These are phyloP conservation scores for Saturnispora ahearnii DNA, from an alignment of 805 yeast species.

Conservation along the genomic window DNA sequence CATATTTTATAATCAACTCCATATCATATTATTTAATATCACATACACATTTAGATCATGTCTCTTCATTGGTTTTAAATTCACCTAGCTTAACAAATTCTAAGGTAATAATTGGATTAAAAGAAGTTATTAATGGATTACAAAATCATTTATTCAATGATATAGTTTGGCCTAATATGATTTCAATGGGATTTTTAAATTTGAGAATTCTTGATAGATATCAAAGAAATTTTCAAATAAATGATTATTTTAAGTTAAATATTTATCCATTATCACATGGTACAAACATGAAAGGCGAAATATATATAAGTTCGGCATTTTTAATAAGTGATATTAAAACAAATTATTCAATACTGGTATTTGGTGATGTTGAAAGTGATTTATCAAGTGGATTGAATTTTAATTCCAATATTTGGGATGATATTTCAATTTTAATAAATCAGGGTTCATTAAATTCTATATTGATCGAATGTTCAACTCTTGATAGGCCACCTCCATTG, in stretches of 20 bases:
- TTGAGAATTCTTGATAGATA: constrained; percentile 18
- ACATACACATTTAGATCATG: constrained; percentile 82
- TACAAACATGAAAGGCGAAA: not conserved
- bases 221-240: constrained; percentile 7
- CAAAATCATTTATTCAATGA: constrained; percentile 60
- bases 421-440: constrained; percentile 39
- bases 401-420: constrained; percentile 46
- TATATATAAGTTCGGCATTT: constrained; percentile 50
- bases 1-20: constrained; percentile 24
- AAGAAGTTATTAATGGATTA: constrained; percentile 43
- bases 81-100: constrained; percentile 42
- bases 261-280: constrained; percentile 38
- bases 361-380: constrained; percentile 85
- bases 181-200: constrained; percentile 22
- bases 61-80: constrained; percentile 58
- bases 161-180: constrained; percentile 69
- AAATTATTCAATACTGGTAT: constrained; percentile 40
- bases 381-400: constrained; percentile 30
- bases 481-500: constrained; percentile 39
- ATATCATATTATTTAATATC: constrained; percentile 48
- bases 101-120: constrained; percentile 46
- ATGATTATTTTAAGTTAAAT: constrained; percentile 31
- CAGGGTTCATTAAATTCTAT: constrained; percentile 40
- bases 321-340: constrained; percentile 32
- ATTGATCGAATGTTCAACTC: constrained; percentile 70